A percentile compares a stretch with the other conserved stretches of the same genome.
Evolutionary conservation across 805 yeast species (phyloP).

Genomic region (Saccharomycopsis oosterbeekiorum): DNA sequence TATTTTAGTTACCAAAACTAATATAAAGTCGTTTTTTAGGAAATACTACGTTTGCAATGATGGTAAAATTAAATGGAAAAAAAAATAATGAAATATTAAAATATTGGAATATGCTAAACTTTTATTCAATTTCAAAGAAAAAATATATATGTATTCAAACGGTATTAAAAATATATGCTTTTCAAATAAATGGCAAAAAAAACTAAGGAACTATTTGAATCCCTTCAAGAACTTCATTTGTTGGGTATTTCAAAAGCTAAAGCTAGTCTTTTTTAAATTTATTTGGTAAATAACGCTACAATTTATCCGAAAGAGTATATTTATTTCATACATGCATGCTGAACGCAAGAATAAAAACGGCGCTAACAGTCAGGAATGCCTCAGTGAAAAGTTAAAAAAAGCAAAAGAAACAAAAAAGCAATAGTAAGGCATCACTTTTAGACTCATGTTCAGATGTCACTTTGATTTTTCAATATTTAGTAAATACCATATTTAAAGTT

Average conservation of each 20-base stretch:
- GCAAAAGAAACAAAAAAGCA: neutral
- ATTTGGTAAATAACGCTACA: neutral
- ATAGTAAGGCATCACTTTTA: neutral
- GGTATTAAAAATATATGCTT: neutral
- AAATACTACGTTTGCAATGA: neutral
- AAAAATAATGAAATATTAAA: neutral
- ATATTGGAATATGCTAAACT: neutral
- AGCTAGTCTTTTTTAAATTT: neutral
- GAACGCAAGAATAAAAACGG: neutral
- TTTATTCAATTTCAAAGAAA: neutral
- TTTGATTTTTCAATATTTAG: neutral
- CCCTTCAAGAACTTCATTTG: neutral
- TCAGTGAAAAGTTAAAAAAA: neutral
- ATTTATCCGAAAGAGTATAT: neutral
- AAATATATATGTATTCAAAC: neutral
- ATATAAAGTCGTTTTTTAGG: neutral
- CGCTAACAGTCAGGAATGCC: neutral
- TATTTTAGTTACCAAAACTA: neutral
- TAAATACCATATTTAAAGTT: neutral
- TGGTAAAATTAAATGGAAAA: neutral
- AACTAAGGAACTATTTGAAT: neutral
- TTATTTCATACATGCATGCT: neutral
- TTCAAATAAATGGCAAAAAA: neutral
- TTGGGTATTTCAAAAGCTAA: neutral
- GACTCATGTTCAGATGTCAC: neutral